Evolutionary conservation across 495 filamentous ascomycete genomes (phyloP).

Genomic region (Trichoderma gamsii): DNA sequence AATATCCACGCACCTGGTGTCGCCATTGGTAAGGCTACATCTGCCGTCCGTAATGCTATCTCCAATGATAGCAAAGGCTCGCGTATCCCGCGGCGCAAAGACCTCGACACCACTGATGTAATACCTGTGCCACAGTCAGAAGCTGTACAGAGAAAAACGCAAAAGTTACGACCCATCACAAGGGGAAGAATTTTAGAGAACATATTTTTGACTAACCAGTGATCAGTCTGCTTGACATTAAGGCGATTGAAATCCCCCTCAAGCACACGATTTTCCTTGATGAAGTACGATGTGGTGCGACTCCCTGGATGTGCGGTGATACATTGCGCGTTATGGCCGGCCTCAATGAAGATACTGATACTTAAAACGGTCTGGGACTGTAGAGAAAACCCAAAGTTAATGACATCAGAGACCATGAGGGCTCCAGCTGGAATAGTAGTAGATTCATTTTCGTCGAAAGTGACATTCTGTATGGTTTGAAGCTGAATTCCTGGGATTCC

Average conservation of each 20-base stretch:
- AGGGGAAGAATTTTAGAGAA: not conserved
- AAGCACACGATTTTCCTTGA: conserved; percentile 41
- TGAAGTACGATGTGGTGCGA: conserved; percentile 48
- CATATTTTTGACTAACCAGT: not conserved
- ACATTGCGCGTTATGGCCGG: conserved; percentile 44
- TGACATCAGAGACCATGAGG: conserved; percentile 53
- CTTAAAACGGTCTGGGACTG: conserved; percentile 35
- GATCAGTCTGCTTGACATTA: conserved; percentile 22
- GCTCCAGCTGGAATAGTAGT: conserved; percentile 49
- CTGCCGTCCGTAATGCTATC: conserved; percentile 66
- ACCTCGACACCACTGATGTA: conserved; percentile 52
- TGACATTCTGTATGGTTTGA: conserved; percentile 37
- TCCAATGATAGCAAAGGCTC: conserved; percentile 52
- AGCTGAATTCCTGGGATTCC: conserved; percentile 42
- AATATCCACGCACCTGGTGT: conserved; percentile 36
- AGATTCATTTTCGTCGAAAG: conserved; percentile 41
- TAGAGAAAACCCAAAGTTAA: conserved; percentile 41
- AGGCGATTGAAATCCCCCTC: conserved; percentile 31
- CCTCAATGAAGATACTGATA: conserved; percentile 48
- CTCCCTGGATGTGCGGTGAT: conserved; percentile 59
- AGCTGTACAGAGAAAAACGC: not conserved
- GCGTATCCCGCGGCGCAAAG: conserved; percentile 27
- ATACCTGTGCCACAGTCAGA: conserved; percentile 36
- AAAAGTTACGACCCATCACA: not conserved
- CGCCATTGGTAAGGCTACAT: conserved; percentile 51